A percentile compares a stretch with the other conserved stretches of the same genome.
Conservation (phyloP, 2,329 filamentous ascomycete genomes). For the Venturia oleaginea region DNA sequence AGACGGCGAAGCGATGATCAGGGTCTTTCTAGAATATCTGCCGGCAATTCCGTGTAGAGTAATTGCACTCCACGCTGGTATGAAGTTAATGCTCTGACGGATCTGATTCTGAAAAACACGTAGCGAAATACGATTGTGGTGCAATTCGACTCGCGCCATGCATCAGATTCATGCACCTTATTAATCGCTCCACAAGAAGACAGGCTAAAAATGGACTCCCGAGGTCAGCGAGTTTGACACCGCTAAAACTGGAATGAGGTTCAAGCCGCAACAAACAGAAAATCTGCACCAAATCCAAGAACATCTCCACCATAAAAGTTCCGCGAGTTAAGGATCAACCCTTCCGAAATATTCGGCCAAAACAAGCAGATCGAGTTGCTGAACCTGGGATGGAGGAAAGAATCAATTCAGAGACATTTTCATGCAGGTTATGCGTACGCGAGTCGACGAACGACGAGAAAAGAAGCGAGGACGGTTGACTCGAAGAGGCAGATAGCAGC, state of each 20-base stretch:
- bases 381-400: background rate
- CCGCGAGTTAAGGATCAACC: background rate
- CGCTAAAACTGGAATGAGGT: background rate
- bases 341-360: background rate
- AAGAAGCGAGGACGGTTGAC: background rate
- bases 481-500: background rate
- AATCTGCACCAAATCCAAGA: background rate
- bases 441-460: background rate
- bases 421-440: background rate
- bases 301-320: background rate
- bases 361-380: background rate
- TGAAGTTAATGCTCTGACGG: background rate
- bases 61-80: too few species aligned
- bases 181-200: background rate
- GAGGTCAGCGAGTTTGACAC: too few species aligned
- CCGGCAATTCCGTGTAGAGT: background rate
- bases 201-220: background rate
- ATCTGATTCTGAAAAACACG: background rate
- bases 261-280: background rate
- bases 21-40: background rate
- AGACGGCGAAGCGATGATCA: background rate
- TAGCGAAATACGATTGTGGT: background rate
- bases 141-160: background rate
- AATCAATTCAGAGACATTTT: background rate
- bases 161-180: background rate